Evolutionary conservation across 495 filamentous ascomycete genomes (phyloP).

Genomic region (Cercophora sp.): DNA sequence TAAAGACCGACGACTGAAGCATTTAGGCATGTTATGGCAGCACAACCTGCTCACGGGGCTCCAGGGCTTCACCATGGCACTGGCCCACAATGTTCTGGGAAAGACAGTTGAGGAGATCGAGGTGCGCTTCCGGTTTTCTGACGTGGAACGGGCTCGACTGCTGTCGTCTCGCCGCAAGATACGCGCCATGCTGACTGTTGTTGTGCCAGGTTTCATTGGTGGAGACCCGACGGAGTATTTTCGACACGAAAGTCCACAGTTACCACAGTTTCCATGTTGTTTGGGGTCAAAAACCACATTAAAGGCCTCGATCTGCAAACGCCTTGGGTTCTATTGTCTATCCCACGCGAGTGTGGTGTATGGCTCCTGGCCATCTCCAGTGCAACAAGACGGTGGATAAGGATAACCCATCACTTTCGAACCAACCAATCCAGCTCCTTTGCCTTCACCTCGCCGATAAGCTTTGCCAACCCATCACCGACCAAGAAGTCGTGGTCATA

Average conservation of each 20-base stretch:
- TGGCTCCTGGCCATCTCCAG: too few species aligned
- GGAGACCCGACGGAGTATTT: constrained; percentile 52
- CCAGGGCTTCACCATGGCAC: constrained; percentile 26
- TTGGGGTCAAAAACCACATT: constrained; percentile 50
- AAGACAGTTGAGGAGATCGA: constrained; percentile 39
- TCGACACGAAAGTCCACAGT: constrained; percentile 51
- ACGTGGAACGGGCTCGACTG: too few species aligned
- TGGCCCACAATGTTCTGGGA: constrained; percentile 34
- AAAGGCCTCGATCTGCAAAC: not conserved
- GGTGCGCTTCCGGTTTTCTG: constrained; percentile 30
- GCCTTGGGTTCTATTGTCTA: too few species aligned
- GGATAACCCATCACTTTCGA: not conserved
- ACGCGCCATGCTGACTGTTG: not conserved
- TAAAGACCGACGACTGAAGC: constrained; percentile 20
- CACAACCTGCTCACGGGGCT: constrained; percentile 28
- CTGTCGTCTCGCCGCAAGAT: too few species aligned
- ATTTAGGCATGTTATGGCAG: constrained; percentile 36
- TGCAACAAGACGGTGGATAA: too few species aligned
- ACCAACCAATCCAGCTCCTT: constrained; percentile 49
- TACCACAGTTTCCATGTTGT: constrained; percentile 54
- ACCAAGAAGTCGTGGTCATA: constrained; percentile 61
- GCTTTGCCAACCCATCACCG: constrained; percentile 36
- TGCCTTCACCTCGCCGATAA: constrained; percentile 46
- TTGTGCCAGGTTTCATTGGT: constrained; percentile 54
- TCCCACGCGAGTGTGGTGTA: too few species aligned